Percentiles rank a stretch among this genome's conserved stretches.
Evolutionary conservation across 2,329 filamentous ascomycete species (phyloP).

Genomic region (Cladobotryum protrusum): DNA sequence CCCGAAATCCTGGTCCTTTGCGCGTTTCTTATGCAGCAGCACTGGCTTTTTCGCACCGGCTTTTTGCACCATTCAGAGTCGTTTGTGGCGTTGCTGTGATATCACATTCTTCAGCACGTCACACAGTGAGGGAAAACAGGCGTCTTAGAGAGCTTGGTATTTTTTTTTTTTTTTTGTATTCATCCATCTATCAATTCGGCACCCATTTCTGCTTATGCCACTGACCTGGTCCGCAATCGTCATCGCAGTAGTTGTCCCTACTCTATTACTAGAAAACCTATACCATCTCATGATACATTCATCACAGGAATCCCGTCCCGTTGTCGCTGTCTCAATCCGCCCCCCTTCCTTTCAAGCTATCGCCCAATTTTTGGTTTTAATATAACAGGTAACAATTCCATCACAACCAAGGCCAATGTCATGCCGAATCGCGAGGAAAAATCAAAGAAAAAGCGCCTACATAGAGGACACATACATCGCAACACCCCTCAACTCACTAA

Average conservation of each 20-base stretch:
- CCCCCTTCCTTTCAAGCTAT: background rate
- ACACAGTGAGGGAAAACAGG: too few species aligned
- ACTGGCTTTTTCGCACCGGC: too few species aligned
- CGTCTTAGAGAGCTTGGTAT: too few species aligned
- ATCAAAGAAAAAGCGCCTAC: constrained; percentile 3
- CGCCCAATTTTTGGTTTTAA: background rate
- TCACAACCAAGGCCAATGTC: background rate
- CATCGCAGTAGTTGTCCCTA: background rate
- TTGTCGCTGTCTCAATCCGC: too few species aligned
- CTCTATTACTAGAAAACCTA: background rate
- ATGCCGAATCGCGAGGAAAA: background rate
- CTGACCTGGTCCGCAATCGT: background rate
- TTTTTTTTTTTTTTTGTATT: background rate
- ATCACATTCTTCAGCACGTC: too few species aligned
- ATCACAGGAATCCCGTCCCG: background rate
- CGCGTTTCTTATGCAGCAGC: too few species aligned
- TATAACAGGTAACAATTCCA: background rate
- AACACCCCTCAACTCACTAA: constrained; percentile 6
- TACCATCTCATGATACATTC: background rate
- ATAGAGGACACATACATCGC: constrained; percentile 2
- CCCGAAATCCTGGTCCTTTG: too few species aligned
- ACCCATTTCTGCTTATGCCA: background rate
- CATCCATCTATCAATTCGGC: background rate
- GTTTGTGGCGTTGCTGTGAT: too few species aligned
- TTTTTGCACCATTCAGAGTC: too few species aligned